phyloP scores from a whole-genome alignment of 805 yeast species.

The Wickerhamiella siamensis region DNA sequence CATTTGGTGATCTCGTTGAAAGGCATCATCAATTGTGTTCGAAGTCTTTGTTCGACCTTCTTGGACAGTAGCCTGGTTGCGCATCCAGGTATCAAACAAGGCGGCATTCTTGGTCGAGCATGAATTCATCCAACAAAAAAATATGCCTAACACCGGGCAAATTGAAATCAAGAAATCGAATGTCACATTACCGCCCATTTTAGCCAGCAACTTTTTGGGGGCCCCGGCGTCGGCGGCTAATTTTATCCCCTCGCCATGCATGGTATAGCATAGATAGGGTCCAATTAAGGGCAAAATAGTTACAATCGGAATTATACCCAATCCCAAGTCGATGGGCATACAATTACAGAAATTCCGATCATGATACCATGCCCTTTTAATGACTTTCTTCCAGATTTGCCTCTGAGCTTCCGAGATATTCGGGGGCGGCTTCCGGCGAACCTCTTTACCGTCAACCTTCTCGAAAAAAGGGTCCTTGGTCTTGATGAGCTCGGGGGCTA shows the following conservation, averaged over 20 bases:
- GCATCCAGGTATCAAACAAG: slow-evolving; percentile 41
- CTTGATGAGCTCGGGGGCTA: slow-evolving; percentile 40
- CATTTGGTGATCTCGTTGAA: not conserved
- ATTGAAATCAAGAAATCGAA: slow-evolving; percentile 62
- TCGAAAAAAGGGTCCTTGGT: slow-evolving; percentile 31
- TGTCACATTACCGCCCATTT: slow-evolving; percentile 61
- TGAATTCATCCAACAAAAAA: slow-evolving; percentile 67
- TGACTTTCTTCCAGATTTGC: slow-evolving; percentile 58
- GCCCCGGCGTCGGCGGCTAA: slow-evolving; percentile 45
- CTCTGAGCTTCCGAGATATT: slow-evolving; percentile 45
- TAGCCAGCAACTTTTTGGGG: slow-evolving; percentile 45
- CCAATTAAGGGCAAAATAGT: slow-evolving; percentile 73
- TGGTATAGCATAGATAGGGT: slow-evolving; percentile 62
- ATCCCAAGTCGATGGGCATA: slow-evolving; percentile 48
- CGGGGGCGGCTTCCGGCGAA: slow-evolving; percentile 46
- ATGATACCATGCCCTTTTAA: slow-evolving; percentile 70
- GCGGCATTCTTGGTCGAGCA: slow-evolving; percentile 88
- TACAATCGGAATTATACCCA: slow-evolving; percentile 65
- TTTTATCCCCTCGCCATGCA: slow-evolving; percentile 54
- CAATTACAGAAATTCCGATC: slow-evolving; percentile 49
- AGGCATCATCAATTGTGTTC: not conserved
- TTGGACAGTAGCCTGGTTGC: slow-evolving; percentile 13
- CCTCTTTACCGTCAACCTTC: slow-evolving; percentile 36
- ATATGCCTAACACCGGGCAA: slow-evolving; percentile 67
- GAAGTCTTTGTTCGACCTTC: not conserved